Evolutionary conservation across 441 rosid species (phyloP), one percentile per base, ranked within the genome.

Genomic region (Syzygium syzygioides): DNA sequence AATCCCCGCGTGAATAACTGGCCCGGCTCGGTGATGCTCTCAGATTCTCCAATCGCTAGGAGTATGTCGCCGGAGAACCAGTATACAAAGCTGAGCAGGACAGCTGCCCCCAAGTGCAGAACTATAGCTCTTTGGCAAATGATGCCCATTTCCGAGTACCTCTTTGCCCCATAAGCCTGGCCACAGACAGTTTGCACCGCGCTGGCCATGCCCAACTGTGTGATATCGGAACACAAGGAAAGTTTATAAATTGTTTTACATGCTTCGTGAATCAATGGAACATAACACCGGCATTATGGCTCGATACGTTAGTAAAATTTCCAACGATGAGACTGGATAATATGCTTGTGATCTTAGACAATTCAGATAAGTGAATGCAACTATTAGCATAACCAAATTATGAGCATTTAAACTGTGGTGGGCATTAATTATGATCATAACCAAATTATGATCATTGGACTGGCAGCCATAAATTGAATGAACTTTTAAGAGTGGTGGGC

Each of bases 181-280:
- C 99, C 99, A 88, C 99, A 97, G 9, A 98, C 97, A 0, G 99
- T 98, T 86, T 98, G 99, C 87, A 97, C 99, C 6, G 99, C 99
- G 84, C 99, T 98, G 10, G 99, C 99, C 99, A 98, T 98, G 32
- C 99, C 99, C 91, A 96, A 89, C 99, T 97, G 91, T 56, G 12
- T 76, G 53, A 76, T 12, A 76, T 79, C 14, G 55, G 30, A 79
- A 56, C 52, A 9, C 9, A 79, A 48, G 23, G 20, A 32, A 88
- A 85, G 86, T 87, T 87, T 5, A 55, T 76, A n/a, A 76, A 28
- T 76, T 12, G 52, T 76, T 76, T 76, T 14, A 76, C 83, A 37
- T 37, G 83, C 9, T 76, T 37, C n/a, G 52, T 37, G 52, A 76
- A 37, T 76, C 83, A 41, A 76, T 1, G 17, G 52, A 41, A 76